phyloP scores from a whole-genome alignment of 2,329 filamentous ascomycete genomes.

The Sordariomycetes sp. region DNA sequence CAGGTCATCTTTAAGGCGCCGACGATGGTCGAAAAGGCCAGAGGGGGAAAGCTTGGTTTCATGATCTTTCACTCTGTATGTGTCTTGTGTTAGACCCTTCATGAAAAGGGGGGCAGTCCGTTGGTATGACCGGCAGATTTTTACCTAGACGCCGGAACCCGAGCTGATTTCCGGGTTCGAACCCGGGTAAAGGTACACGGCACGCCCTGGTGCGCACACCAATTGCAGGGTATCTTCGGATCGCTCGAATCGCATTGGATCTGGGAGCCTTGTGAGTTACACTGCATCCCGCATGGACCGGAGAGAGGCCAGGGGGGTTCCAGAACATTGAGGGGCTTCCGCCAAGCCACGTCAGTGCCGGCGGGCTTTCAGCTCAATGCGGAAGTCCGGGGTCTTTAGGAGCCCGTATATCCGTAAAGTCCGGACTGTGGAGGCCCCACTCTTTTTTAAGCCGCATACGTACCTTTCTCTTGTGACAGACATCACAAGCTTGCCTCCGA shows the following conservation, averaged over 20 bases:
- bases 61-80: no score
- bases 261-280: slow-evolving; percentile 12
- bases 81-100: no score
- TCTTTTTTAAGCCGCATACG: slow-evolving; percentile 5
- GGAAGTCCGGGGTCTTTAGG: not conserved
- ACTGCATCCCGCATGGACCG: no score
- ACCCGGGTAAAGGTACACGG: slow-evolving; percentile 27
- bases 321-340: no score
- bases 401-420: not conserved
- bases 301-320: no score
- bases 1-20: no score
- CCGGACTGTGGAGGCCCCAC: slow-evolving; percentile 3
- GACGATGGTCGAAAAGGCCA: no score
- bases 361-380: not conserved
- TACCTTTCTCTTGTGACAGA: slow-evolving; percentile 8
- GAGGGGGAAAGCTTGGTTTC: no score
- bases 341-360: not conserved
- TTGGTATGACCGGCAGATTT: no score
- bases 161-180: slow-evolving; percentile 3
- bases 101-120: no score
- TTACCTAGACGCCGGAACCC: not conserved
- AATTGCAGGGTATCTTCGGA: slow-evolving; percentile 26
- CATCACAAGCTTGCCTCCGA: slow-evolving; percentile 6
- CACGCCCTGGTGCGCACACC: slow-evolving; percentile 32
- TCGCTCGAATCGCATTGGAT: slow-evolving; percentile 33